Percentiles rank a stretch among this genome's conserved stretches.
phyloP scores from a whole-genome alignment of 176 grass and related monocot genomes.

The Paspalum vaginatum region DNA sequence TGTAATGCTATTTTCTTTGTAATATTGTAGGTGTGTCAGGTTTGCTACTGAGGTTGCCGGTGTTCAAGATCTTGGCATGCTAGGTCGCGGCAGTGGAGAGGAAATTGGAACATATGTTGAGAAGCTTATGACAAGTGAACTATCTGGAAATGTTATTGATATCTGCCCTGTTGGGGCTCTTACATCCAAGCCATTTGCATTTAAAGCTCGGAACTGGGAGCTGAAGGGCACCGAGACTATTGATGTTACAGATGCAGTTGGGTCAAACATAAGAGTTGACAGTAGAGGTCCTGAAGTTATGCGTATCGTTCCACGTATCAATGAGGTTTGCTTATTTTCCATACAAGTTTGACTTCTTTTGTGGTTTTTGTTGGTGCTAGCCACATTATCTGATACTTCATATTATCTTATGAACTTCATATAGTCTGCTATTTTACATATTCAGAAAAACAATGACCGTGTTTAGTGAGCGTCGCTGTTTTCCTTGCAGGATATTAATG shows the following conservation, averaged over 20 bases:
- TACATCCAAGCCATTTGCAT: slow-evolving; percentile 98
- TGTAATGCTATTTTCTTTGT: slow-evolving; percentile 22
- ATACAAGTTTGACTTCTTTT: neutral
- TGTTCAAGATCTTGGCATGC: slow-evolving; percentile 94
- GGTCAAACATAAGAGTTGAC: slow-evolving; percentile 94
- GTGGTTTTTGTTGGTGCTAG: neutral
- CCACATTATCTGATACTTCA: neutral
- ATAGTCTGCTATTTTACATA: neutral
- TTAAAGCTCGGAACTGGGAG: slow-evolving; percentile 99
- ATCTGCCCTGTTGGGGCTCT: slow-evolving; percentile 98
- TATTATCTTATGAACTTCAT: neutral
- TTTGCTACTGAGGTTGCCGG: slow-evolving; percentile 98
- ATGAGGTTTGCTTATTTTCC: slow-evolving; percentile 67
- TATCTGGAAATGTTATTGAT: slow-evolving; percentile 99
- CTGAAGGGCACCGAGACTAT: slow-evolving; percentile 92
- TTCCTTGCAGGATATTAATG: slow-evolving; percentile 89
- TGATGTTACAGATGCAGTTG: slow-evolving; percentile 97
- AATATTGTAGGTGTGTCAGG: slow-evolving; percentile 72
- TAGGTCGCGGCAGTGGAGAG: slow-evolving; percentile 98
- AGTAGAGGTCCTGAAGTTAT: slow-evolving; percentile 99
- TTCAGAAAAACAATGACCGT: slow-evolving; percentile 5
- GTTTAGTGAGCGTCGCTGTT: neutral
- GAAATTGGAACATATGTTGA: slow-evolving; percentile 99
- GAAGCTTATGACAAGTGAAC: slow-evolving; percentile 96
- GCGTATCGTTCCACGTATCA: slow-evolving; percentile 88